These are phyloP conservation scores for Trichoderma atroviride DNA, from an alignment of 2,329 filamentous ascomycete species.

Conservation along the genomic window DNA sequence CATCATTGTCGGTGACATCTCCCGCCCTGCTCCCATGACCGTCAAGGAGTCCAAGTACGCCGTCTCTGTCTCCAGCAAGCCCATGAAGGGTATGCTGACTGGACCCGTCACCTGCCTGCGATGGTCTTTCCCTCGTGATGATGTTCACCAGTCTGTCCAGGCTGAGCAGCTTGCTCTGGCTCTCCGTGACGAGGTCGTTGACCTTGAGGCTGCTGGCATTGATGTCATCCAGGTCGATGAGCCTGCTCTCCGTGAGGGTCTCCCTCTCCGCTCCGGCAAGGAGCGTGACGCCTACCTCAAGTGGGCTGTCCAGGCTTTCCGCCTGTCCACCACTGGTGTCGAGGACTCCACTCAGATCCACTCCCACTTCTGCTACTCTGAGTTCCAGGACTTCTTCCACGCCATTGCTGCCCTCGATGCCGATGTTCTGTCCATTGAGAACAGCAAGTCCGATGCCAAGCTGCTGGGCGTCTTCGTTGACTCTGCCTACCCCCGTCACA, in stretches of 20 bases:
- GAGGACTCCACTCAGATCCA: constrained; percentile 98
- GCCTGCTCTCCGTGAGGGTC: constrained; percentile 98
- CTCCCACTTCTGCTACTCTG: constrained; percentile 99
- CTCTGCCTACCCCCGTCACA: constrained; percentile 95
- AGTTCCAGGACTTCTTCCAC: constrained; percentile 99
- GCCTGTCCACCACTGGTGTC: constrained; percentile 89
- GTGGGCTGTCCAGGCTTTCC: constrained; percentile 98
- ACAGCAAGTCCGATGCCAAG: constrained; percentile 99
- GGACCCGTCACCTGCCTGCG: constrained; percentile 97
- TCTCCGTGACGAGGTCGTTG: constrained; percentile 96
- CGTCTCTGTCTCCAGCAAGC: constrained; percentile 92
- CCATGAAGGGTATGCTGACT: constrained; percentile 99
- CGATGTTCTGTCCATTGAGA: constrained; percentile 98
- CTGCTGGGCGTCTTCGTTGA: constrained; percentile 98
- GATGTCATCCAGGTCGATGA: constrained; percentile 99
- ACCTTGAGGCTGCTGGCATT: constrained; percentile 95
- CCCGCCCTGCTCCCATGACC: constrained; percentile 94
- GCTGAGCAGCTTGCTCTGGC: constrained; percentile 98
- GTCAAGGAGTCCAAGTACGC: constrained; percentile 99
- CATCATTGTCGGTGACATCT: constrained; percentile 98
- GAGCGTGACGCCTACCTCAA: constrained; percentile 96
- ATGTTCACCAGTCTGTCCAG: constrained; percentile 98
- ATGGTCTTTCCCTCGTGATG: constrained; percentile 99
- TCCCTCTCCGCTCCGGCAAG: constrained; percentile 88
- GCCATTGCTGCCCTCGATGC: constrained; percentile 97